Percentiles rank a stretch among this genome's conserved stretches.
Conservation (phyloP, 1,284 basidiomycete genomes). For the Boletus sp. region DNA sequence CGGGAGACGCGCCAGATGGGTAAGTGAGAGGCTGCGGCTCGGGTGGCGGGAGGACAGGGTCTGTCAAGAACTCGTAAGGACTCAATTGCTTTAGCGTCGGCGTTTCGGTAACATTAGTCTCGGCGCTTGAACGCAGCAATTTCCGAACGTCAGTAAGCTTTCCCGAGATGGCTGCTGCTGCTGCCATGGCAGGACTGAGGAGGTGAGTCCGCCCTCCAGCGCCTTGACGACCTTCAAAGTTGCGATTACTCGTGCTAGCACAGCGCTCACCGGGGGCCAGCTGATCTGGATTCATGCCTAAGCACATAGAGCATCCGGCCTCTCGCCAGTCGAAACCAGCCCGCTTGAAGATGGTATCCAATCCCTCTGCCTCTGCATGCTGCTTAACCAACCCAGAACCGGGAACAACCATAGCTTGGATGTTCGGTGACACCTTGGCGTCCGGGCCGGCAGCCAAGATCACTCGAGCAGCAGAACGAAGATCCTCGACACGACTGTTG, state of each 20-base stretch:
- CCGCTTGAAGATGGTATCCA: conserved; percentile 88
- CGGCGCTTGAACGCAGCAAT: conserved; percentile 56
- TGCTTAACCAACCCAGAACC: conserved; percentile 94
- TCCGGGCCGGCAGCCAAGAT: conserved; percentile 73
- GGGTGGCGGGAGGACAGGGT: conserved; percentile 69
- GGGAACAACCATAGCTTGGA: conserved; percentile 94
- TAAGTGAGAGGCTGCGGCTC: conserved; percentile 46
- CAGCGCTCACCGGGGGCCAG: conserved; percentile 88
- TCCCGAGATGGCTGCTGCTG: conserved; percentile 89
- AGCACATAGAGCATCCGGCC: conserved; percentile 97
- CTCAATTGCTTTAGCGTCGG: conserved; percentile 67
- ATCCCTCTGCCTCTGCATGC: conserved; percentile 91
- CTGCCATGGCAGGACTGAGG: conserved; percentile 94
- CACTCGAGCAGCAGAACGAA: conserved; percentile 76
- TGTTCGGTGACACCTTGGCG: conserved; percentile 75
- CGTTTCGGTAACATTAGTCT: conserved; percentile 44
- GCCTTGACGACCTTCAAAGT: conserved; percentile 80
- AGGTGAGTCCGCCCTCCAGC: conserved; percentile 94
- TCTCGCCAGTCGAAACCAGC: conserved; percentile 98
- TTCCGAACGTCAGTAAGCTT: conserved; percentile 89
- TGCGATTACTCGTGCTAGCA: conserved; percentile 95
- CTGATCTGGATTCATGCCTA: conserved; percentile 98
- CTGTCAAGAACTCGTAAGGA: conserved; percentile 75
- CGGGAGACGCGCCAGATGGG: conserved; percentile 33
- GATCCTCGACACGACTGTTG: conserved; percentile 94